phyloP scores from a whole-genome alignment of 176 grass and related monocot species.

The Carex scoparia region DNA sequence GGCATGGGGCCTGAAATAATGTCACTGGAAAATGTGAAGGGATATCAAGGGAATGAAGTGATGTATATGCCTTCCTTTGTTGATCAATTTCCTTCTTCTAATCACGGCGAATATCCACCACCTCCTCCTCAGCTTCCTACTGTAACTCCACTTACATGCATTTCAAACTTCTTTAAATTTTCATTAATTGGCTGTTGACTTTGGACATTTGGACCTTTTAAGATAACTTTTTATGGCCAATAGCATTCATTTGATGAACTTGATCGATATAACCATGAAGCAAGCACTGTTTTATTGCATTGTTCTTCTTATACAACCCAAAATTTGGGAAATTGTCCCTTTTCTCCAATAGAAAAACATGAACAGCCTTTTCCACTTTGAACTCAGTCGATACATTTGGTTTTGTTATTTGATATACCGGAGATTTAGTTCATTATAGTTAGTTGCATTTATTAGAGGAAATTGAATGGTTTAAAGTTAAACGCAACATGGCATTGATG shows the following conservation, averaged over 20 bases:
- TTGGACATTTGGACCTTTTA: not conserved
- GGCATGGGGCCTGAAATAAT: constrained; percentile 93
- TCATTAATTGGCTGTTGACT: not conserved
- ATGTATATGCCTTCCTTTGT: constrained; percentile 88
- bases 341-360: not conserved
- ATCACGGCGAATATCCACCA: constrained; percentile 76
- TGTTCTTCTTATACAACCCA: not conserved
- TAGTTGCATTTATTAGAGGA: not conserved
- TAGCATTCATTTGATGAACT: not conserved
- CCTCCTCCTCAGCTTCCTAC: constrained; percentile 90
- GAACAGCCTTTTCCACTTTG: not conserved
- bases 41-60: constrained; percentile 58
- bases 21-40: constrained; percentile 70
- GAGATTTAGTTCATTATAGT: not conserved
- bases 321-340: not conserved
- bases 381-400: not conserved
- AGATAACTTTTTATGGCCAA: not conserved
- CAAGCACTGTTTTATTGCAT: not conserved
- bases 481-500: not conserved
- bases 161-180: not conserved
- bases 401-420: not conserved
- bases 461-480: not conserved
- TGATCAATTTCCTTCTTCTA: constrained; percentile 77
- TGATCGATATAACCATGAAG: not conserved
- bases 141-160: constrained; percentile 35